Percentiles rank a stretch among this genome's conserved stretches.
These are phyloP conservation scores for Wickerhamomyces rabaulensis DNA, from an alignment of 805 yeast genomes.

Conservation along the genomic window DNA sequence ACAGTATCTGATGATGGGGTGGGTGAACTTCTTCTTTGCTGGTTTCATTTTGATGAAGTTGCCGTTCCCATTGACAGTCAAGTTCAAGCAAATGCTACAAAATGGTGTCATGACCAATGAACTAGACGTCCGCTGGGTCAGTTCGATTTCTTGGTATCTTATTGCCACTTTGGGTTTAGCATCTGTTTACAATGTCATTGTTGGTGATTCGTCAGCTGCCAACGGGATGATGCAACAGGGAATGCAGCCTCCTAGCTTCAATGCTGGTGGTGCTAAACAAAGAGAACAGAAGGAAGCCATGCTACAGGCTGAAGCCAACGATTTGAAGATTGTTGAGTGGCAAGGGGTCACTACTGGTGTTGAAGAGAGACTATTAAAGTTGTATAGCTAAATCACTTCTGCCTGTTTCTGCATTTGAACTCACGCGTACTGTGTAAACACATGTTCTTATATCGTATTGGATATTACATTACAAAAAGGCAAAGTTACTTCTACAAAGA, in stretches of 20 bases:
- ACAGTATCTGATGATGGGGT: slow-evolving; percentile 90
- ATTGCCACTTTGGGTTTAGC: slow-evolving; percentile 79
- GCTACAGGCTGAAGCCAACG: slow-evolving; percentile 4
- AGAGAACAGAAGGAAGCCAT: slow-evolving; percentile 3
- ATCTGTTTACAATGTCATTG: slow-evolving; percentile 68
- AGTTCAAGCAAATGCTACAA: slow-evolving; percentile 91
- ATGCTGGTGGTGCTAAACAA: slow-evolving; percentile 1
- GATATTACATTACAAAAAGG: too few relatives aligned
- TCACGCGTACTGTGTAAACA: too few relatives aligned
- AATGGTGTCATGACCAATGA: slow-evolving; percentile 80
- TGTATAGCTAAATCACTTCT: neutral
- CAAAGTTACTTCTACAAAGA: too few relatives aligned
- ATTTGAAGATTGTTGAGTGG: slow-evolving; percentile 4
- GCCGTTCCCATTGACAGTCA: slow-evolving; percentile 86
- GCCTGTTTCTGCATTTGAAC: neutral
- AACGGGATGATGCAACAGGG: slow-evolving; percentile 40
- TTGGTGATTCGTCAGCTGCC: slow-evolving; percentile 46
- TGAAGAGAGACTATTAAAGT: slow-evolving; percentile 5
- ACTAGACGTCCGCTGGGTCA: slow-evolving; percentile 86
- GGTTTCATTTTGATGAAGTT: slow-evolving; percentile 84
- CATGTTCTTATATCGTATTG: too few relatives aligned
- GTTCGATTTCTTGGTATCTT: slow-evolving; percentile 94
- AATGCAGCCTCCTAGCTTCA: slow-evolving; percentile 9
- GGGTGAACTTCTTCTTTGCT: slow-evolving; percentile 91
- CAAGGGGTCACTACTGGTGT: slow-evolving; percentile 6